These are phyloP conservation scores for Saksenaea vasiformis DNA, from an alignment of 371 early-diverging fungal species.

Conservation along the genomic window DNA sequence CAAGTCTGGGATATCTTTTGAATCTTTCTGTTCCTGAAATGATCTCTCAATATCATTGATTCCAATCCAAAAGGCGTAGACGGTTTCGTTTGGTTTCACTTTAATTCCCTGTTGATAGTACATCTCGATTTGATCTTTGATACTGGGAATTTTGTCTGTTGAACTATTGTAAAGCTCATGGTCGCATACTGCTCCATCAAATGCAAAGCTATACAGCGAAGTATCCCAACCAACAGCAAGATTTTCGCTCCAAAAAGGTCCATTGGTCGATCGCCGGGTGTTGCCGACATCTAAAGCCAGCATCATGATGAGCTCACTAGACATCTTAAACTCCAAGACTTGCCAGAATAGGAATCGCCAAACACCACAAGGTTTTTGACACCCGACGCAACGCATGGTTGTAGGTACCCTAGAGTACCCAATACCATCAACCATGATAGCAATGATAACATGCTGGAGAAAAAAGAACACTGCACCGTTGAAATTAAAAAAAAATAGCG, in stretches of 20 bases:
- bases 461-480: not conserved
- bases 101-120: constrained; percentile 38
- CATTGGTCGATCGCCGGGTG: constrained; percentile 37
- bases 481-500: not conserved
- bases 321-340: not conserved
- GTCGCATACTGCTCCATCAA: constrained; percentile 43
- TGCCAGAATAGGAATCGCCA: constrained; percentile 51
- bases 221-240: constrained; percentile 49
- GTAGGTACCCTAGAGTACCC: not conserved
- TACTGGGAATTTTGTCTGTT: constrained; percentile 27
- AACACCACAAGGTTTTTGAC: constrained; percentile 45
- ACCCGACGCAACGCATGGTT: not conserved
- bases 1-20: not conserved
- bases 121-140: constrained; percentile 47
- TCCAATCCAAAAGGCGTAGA: constrained; percentile 45
- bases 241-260: constrained; percentile 51
- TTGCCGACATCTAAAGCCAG: constrained; percentile 35
- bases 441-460: not conserved
- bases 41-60: constrained; percentile 37
- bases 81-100: constrained; percentile 38
- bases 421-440: not conserved
- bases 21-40: constrained; percentile 11
- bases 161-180: constrained; percentile 20
- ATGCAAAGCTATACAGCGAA: constrained; percentile 44
- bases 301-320: not conserved